Evolutionary conservation across 2,329 filamentous ascomycete genomes (phyloP).

Genomic region (Coniochaeta sp.): DNA sequence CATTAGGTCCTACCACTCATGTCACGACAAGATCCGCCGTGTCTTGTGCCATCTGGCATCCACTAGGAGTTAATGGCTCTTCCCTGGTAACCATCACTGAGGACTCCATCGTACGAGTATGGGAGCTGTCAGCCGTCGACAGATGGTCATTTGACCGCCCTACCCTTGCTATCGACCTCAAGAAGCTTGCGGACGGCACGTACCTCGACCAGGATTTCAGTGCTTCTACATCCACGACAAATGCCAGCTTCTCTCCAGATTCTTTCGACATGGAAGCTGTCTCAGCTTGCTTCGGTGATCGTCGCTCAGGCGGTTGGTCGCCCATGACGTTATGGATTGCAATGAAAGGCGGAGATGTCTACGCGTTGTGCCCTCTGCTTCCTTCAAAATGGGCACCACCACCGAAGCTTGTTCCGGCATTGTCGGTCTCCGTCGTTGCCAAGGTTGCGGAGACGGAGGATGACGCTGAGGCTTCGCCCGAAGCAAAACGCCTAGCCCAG

Average conservation of each 20-base stretch:
- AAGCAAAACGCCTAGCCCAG: slow-evolving; percentile 49
- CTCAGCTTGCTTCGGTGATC: slow-evolving; percentile 69
- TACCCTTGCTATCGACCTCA: slow-evolving; percentile 76
- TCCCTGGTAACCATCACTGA: slow-evolving; percentile 83
- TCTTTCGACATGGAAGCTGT: slow-evolving; percentile 90
- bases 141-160: slow-evolving; percentile 83
- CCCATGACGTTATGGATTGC: slow-evolving; percentile 95
- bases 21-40: slow-evolving; percentile 79
- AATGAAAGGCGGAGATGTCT: slow-evolving; percentile 91
- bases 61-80: slow-evolving; percentile 72
- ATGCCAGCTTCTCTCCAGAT: slow-evolving; percentile 81
- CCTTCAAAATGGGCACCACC: slow-evolving; percentile 80
- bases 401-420: slow-evolving; percentile 68
- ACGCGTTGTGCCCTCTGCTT: slow-evolving; percentile 84
- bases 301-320: slow-evolving; percentile 75
- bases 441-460: slow-evolving; percentile 59
- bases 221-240: slow-evolving; percentile 65
- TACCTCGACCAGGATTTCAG: slow-evolving; percentile 77
- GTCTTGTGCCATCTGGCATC: slow-evolving; percentile 84
- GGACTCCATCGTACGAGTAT: slow-evolving; percentile 81
- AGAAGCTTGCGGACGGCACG: slow-evolving; percentile 79
- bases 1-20: slow-evolving; percentile 86
- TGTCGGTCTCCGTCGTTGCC: slow-evolving; percentile 76
- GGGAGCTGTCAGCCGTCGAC: slow-evolving; percentile 81
- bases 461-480: slow-evolving; percentile 44